These are phyloP conservation scores for Biscogniauxia marginata DNA, from an alignment of 2,329 filamentous ascomycete species.

Conservation along the genomic window DNA sequence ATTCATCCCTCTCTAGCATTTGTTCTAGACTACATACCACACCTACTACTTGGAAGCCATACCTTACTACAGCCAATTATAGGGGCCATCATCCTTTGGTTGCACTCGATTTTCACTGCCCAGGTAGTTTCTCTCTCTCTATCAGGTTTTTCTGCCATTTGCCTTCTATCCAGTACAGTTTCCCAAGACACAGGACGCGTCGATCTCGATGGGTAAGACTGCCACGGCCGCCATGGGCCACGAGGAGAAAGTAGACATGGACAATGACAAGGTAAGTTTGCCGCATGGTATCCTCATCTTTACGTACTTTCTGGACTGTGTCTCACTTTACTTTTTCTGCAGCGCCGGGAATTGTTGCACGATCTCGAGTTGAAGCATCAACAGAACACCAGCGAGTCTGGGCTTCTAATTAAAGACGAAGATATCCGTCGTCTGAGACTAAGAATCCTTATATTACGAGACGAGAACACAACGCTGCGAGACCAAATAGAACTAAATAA, in stretches of 20 bases:
- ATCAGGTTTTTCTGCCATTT: neutral
- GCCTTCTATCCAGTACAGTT: neutral
- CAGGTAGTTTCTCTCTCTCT: neutral
- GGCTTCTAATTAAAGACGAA: slow-evolving; percentile 73
- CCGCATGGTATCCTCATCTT: neutral
- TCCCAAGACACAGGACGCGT: slow-evolving; percentile 13
- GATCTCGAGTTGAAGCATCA: slow-evolving; percentile 70
- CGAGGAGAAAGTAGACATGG: slow-evolving; percentile 35
- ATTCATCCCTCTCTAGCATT: slow-evolving; percentile 6
- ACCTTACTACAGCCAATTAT: neutral
- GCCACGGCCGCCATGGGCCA: slow-evolving; percentile 26
- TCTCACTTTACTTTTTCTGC: neutral
- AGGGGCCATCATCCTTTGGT: slow-evolving; percentile 1
- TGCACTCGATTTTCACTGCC: neutral
- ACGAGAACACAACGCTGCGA: slow-evolving; percentile 70
- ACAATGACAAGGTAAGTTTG: slow-evolving; percentile 36
- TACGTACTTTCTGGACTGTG: slow-evolving; percentile 1
- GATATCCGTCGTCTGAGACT: slow-evolving; percentile 68
- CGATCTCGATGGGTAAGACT: slow-evolving; percentile 26
- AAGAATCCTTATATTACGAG: slow-evolving; percentile 67
- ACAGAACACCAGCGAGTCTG: slow-evolving; percentile 60
- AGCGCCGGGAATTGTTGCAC: slow-evolving; percentile 49
- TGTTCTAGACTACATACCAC: neutral
- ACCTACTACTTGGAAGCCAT: neutral
- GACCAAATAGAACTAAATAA: slow-evolving; percentile 51